phyloP scores from a whole-genome alignment of 805 yeast species.

The Phaffomyces antillensis region DNA sequence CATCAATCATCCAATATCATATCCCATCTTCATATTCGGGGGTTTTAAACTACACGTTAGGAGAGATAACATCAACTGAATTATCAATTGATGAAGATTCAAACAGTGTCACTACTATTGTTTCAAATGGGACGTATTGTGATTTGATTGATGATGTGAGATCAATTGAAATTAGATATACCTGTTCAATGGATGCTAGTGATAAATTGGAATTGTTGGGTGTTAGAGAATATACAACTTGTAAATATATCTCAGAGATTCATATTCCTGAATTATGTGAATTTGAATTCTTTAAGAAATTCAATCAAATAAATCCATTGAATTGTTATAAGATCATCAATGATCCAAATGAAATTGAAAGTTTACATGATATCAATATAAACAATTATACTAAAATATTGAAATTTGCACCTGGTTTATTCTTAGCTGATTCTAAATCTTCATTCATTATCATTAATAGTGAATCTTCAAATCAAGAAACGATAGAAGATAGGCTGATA shows the following conservation, averaged over 20 bases:
- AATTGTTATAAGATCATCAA: neutral
- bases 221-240: slow-evolving; percentile 17
- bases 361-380: neutral
- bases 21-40: neutral
- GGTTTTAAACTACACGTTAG: slow-evolving; percentile 3
- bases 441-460: neutral
- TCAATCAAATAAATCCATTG: neutral
- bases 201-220: neutral
- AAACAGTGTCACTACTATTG: neutral
- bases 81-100: slow-evolving; percentile 1
- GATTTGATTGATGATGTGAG: slow-evolving; percentile 21
- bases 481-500: neutral
- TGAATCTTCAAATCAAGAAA: neutral
- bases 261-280: slow-evolving; percentile 17
- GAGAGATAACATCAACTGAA: neutral
- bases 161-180: slow-evolving; percentile 16
- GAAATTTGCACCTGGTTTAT: slow-evolving; percentile 1
- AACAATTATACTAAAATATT: neutral
- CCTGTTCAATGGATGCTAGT: slow-evolving; percentile 13
- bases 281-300: slow-evolving; percentile 13
- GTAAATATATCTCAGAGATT: slow-evolving; percentile 17
- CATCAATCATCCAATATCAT: slow-evolving; percentile 1
- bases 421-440: neutral
- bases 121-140: slow-evolving; percentile 19
- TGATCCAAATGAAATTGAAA: neutral